Conservation (phyloP, 371 early-diverging fungal genomes). For the Entomophthora muscae region DNA sequence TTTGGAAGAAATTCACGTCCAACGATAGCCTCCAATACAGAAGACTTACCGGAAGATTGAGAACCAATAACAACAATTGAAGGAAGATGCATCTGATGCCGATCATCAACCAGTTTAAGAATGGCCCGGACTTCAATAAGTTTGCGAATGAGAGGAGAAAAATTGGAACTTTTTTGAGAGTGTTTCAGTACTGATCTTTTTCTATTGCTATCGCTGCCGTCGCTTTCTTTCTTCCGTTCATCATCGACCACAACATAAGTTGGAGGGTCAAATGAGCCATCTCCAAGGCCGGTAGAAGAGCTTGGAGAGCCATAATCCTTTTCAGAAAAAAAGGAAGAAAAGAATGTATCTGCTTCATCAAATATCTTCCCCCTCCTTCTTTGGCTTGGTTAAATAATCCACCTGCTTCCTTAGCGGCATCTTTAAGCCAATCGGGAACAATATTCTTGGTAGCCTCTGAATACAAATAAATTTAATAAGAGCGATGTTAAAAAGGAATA, state of each 20-base stretch:
- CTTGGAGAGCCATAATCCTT: slow-evolving; percentile 1
- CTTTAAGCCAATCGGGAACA: slow-evolving; percentile 8
- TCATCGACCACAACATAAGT: slow-evolving; percentile 13
- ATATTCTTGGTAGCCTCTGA: slow-evolving; percentile 1
- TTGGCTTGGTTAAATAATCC: not conserved
- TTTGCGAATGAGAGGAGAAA: slow-evolving; percentile 80
- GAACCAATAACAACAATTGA: slow-evolving; percentile 96
- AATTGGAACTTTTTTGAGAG: slow-evolving; percentile 16
- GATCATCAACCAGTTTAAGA: slow-evolving; percentile 61
- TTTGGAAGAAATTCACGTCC: slow-evolving; percentile 97
- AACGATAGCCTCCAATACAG: slow-evolving; percentile 97
- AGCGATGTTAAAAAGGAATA: no score
- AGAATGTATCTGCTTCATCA: slow-evolving; percentile 4
- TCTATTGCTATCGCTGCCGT: slow-evolving; percentile 13
- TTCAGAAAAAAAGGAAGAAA: not conserved
- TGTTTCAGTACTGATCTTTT: no score
- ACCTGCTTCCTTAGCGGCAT: slow-evolving; percentile 16
- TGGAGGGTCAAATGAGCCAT: not conserved
- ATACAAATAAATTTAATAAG: no score
- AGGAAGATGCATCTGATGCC: slow-evolving; percentile 67
- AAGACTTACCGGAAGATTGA: slow-evolving; percentile 96
- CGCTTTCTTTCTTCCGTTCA: slow-evolving; percentile 15
- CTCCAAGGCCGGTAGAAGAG: not conserved
- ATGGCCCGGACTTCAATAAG: slow-evolving; percentile 87
- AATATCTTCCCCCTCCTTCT: slow-evolving; percentile 7